These are phyloP conservation scores for Inga oerstediana DNA, from an alignment of 306 rosid genomes.

Conservation along the genomic window DNA sequence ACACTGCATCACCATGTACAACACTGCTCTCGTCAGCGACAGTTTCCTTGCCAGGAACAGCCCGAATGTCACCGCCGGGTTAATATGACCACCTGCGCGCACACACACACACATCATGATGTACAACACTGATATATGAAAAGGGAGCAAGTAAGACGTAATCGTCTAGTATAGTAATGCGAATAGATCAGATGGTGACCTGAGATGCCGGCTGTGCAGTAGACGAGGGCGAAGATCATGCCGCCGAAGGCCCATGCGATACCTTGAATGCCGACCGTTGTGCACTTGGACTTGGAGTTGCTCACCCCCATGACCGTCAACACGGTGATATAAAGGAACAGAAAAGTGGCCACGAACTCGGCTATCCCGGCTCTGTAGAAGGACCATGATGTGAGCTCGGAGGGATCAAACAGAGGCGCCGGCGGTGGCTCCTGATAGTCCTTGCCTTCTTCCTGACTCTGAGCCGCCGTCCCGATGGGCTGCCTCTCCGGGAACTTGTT, in stretches of 20 bases:
- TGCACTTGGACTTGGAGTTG: constrained; percentile 54
- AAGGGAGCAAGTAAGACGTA: neutral
- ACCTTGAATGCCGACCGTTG: constrained; percentile 60
- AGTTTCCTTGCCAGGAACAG: constrained; percentile 79
- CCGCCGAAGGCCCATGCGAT: constrained; percentile 92
- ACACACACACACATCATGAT: neutral
- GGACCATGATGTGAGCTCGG: constrained; percentile 83
- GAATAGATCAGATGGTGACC: constrained; percentile 37
- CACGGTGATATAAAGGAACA: constrained; percentile 47
- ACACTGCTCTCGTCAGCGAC: constrained; percentile 81
- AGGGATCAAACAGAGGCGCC: constrained; percentile 70
- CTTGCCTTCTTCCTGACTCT: constrained; percentile 65
- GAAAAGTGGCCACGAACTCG: constrained; percentile 45
- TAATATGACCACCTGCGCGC: constrained; percentile 49
- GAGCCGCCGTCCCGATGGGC: constrained; percentile 59
- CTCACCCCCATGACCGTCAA: constrained; percentile 52
- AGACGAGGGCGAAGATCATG: constrained; percentile 90
- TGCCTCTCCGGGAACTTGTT: constrained; percentile 92
- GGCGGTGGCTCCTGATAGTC: constrained; percentile 70
- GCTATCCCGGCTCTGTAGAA: constrained; percentile 53
- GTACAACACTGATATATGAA: neutral
- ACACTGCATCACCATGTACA: constrained; percentile 82
- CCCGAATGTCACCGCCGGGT: constrained; percentile 72
- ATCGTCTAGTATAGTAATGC: no score
- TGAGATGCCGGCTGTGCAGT: constrained; percentile 95